Percentiles rank a stretch among this genome's conserved stretches.
phyloP scores from a whole-genome alignment of 192 early-diverging fungal species.

The Neocallimastix lanati region DNA sequence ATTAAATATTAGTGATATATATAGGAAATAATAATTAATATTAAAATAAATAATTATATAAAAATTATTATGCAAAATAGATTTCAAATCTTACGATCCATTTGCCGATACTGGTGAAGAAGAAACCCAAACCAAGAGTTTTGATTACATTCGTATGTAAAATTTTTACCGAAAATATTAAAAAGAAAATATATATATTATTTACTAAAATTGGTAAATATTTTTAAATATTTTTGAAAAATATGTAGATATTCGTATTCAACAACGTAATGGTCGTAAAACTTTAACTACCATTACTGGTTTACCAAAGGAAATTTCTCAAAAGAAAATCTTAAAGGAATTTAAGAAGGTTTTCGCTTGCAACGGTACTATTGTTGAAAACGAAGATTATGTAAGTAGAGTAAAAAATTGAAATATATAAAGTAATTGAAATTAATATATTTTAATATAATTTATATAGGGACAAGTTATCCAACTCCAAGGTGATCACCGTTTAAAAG shows the following conservation, averaged over 20 bases:
- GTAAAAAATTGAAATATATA: too few relatives aligned
- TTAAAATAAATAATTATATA: too few relatives aligned
- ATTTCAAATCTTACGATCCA: slow-evolving; percentile 19
- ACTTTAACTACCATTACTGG: slow-evolving; percentile 91
- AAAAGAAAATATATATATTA: too few relatives aligned
- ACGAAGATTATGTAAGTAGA: slow-evolving; percentile 50
- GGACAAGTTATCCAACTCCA: slow-evolving; percentile 86
- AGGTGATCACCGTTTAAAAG: slow-evolving; percentile 81
- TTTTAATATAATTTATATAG: too few relatives aligned
- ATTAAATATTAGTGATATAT: too few relatives aligned
- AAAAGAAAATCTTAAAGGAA: slow-evolving; percentile 80
- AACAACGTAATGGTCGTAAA: slow-evolving; percentile 92
- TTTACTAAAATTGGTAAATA: too few relatives aligned
- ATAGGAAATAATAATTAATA: too few relatives aligned
- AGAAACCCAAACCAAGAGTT: slow-evolving; percentile 10
- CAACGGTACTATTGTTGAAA: slow-evolving; percentile 83
- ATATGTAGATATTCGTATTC: slow-evolving; percentile 98
- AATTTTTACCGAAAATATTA: too few relatives aligned
- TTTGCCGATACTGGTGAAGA: slow-evolving; percentile 28
- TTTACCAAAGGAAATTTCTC: slow-evolving; percentile 64
- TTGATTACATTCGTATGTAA: slow-evolving; percentile 25
- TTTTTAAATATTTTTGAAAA: too few relatives aligned
- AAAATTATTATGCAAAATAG: neutral
- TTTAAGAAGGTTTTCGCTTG: slow-evolving; percentile 94
- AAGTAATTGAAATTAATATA: too few relatives aligned